These are phyloP conservation scores for Polyplosphaeria fusca DNA, from an alignment of 495 filamentous ascomycete species.

Conservation along the genomic window DNA sequence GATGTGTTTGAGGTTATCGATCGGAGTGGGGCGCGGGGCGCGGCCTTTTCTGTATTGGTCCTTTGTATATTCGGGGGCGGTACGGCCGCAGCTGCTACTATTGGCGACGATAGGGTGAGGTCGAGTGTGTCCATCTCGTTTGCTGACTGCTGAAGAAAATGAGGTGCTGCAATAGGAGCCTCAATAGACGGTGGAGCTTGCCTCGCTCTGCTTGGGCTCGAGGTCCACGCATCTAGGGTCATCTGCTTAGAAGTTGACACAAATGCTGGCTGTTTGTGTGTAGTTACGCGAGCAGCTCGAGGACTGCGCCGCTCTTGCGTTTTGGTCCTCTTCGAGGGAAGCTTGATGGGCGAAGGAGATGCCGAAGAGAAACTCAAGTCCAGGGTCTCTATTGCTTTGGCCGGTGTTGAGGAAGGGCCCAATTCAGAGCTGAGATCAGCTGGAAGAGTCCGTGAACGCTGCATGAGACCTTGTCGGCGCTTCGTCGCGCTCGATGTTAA, in stretches of 20 bases:
- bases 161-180: neutral
- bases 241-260: slow-evolving; percentile 5
- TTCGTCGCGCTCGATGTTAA: slow-evolving; percentile 22
- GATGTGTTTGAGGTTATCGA: slow-evolving; percentile 30
- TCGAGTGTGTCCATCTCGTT: slow-evolving; percentile 15
- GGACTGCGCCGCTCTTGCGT: slow-evolving; percentile 1
- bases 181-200: too few species aligned
- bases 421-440: neutral
- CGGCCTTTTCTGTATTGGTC: neutral
- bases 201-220: too few species aligned
- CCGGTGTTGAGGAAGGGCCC: slow-evolving; percentile 15
- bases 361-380: slow-evolving; percentile 18
- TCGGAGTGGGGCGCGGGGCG: slow-evolving; percentile 9
- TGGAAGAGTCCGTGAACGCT: slow-evolving; percentile 26
- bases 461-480: slow-evolving; percentile 11
- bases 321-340: slow-evolving; percentile 22
- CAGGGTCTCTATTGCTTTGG: slow-evolving; percentile 6
- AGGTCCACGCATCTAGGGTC: slow-evolving; percentile 17
- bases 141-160: neutral
- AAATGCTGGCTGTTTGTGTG: slow-evolving; percentile 1
- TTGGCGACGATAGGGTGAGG: slow-evolving; percentile 29
- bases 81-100: neutral
- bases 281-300: neutral
- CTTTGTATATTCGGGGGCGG: slow-evolving; percentile 10
- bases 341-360: slow-evolving; percentile 9